Base-by-base conservation (phyloP, 1,139 yeast species). In the Pichia sp. region DNA sequence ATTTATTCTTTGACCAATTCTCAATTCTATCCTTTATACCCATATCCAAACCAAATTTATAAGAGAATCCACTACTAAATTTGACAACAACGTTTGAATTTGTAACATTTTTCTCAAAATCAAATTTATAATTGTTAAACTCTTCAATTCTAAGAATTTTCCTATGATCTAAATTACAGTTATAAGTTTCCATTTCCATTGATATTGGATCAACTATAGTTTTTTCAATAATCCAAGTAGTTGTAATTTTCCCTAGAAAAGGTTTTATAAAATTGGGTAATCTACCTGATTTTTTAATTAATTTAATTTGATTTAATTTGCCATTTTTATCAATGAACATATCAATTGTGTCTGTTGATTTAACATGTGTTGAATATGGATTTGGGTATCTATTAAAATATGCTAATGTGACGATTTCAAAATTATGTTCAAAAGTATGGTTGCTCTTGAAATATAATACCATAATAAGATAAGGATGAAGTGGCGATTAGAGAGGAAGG, bases 301-400 rank as follows among this genome's bases (percentile, higher is more conserved):
- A 68, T 58, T 92, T 75, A 11, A 95, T 86, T 36, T 87, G 80
- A 57, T 80, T 76, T 45, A 89, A 72, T 47, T 80, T 71, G 22
- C 95, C 95, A 16, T 77, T 67, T 0, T 64, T 61, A 56, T 85
- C 90, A 27, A 84, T 72, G 54, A 70, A 67, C 42, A 71, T 71
- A 40, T 80, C 80, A 26, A 86, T 65, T 3, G 96, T 86, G 63
- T 92, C 98, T 38, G 82, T 82, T 15, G 95, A 83, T 42, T 83
- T 70, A 15, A 92, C 97, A 68, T 92, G 97, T n/a, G 79, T 70
- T 37, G 97, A 84, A 62, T 76, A 89, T 4, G 98, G 98, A 61
- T 88, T 88, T 3, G 96, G 96, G 61, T 87, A 88, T 58, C 94
- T 71, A 67, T 86, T 86, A 65, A 87, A 81, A 63, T 83, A 84